Percentiles rank a stretch among this genome's conserved stretches.
phyloP scores from a whole-genome alignment of 2,329 filamentous ascomycete species.

The Fusarium torulosum region DNA sequence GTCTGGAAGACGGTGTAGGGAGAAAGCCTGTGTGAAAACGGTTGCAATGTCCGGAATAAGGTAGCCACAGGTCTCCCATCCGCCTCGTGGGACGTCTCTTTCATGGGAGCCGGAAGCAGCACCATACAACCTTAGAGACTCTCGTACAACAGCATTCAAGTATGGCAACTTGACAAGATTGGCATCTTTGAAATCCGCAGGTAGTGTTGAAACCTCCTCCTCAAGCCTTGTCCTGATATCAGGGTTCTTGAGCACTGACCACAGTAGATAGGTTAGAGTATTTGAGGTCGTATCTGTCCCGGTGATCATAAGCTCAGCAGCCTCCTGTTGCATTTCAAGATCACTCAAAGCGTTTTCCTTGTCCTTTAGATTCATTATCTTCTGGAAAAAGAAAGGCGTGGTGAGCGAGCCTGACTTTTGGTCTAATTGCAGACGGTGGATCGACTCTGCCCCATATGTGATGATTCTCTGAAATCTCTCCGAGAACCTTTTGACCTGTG shows the following conservation, averaged over 20 bases:
- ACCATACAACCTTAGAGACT: slow-evolving; percentile 19
- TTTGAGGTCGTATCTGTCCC: slow-evolving; percentile 11
- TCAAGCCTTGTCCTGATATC: background rate
- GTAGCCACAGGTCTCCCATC: slow-evolving; percentile 4
- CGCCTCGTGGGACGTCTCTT: slow-evolving; percentile 4
- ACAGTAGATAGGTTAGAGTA: slow-evolving; percentile 8
- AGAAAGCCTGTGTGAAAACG: slow-evolving; percentile 11
- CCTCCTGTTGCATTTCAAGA: slow-evolving; percentile 5
- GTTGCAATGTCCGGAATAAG: background rate
- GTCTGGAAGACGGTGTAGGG: background rate
- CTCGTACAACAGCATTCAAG: background rate
- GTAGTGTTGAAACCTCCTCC: background rate
- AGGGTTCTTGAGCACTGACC: background rate
- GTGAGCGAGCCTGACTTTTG: background rate
- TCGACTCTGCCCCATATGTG: slow-evolving; percentile 1
- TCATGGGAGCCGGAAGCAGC: slow-evolving; percentile 10
- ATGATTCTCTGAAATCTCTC: background rate
- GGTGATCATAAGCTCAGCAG: background rate
- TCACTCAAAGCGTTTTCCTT: background rate
- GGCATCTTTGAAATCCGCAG: background rate
- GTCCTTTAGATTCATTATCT: slow-evolving; percentile 1
- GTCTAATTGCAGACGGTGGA: background rate
- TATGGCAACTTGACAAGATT: background rate
- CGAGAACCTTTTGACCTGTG: background rate
- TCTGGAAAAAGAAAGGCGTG: slow-evolving; percentile 3